Percentiles rank a stretch among this genome's conserved stretches.
phyloP scores from a whole-genome alignment of 1,284 basidiomycete species.

The Earliella scabrosa region DNA sequence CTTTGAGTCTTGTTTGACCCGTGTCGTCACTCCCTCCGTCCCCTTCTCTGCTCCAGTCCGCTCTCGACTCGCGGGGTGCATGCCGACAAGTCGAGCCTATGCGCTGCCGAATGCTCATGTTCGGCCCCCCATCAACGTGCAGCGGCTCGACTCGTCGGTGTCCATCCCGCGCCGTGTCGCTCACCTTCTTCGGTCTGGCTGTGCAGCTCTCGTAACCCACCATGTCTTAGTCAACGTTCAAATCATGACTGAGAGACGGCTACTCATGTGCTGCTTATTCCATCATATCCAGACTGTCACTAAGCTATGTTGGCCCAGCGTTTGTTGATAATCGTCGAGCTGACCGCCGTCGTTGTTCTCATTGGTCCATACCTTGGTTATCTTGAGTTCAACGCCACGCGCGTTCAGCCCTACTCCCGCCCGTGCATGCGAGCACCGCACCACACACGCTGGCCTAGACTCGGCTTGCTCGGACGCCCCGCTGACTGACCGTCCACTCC shows the following conservation, averaged over 20 bases:
- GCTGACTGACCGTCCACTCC: not conserved
- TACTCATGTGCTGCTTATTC: no score
- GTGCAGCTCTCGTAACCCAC: no score
- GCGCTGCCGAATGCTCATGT: not conserved
- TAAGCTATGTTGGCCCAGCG: no score
- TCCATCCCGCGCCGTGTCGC: not conserved
- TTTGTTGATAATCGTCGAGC: no score
- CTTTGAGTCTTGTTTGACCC: not conserved
- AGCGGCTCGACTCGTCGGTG: not conserved
- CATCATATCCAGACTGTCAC: no score
- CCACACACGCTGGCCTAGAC: not conserved
- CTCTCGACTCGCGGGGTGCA: not conserved
- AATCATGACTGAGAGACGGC: no score
- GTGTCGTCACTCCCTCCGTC: constrained; percentile 3
- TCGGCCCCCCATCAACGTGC: not conserved
- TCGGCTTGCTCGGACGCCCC: not conserved
- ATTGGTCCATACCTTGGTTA: no score
- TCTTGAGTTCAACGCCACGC: no score
- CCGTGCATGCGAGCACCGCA: no score
- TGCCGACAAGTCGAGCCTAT: not conserved
- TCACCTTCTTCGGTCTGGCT: not conserved
- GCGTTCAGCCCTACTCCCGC: no score
- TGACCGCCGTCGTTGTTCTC: no score
- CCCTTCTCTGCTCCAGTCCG: not conserved
- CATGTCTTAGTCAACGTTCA: no score